Evolutionary conservation across 148 eudicot genomes (phyloP).

Genomic region (Silene conica): DNA sequence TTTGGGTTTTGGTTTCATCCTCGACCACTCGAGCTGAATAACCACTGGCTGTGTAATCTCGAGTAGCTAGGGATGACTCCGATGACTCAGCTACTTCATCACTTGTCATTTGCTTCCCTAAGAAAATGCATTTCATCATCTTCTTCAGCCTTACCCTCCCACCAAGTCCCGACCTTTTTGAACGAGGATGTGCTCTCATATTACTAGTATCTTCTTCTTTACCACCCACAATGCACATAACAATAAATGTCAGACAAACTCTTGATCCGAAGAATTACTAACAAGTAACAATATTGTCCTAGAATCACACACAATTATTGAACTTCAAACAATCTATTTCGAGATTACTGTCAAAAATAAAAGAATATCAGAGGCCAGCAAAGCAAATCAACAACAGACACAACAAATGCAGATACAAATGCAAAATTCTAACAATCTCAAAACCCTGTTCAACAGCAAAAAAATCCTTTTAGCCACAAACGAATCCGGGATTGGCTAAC

Average conservation of each 20-base stretch:
- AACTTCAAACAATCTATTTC: too few species aligned
- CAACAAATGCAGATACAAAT: background rate
- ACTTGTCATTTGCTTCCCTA: slow-evolving; percentile 53
- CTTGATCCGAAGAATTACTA: slow-evolving; percentile 1
- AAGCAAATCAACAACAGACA: background rate
- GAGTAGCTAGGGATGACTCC: slow-evolving; percentile 62
- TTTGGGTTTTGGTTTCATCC: slow-evolving; percentile 33
- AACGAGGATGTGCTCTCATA: slow-evolving; percentile 49
- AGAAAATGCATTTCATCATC: slow-evolving; percentile 75
- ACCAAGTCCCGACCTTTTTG: slow-evolving; percentile 23
- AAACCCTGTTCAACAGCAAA: slow-evolving; percentile 16
- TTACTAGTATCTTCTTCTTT: slow-evolving; percentile 19
- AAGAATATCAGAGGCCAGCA: background rate
- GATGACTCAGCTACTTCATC: slow-evolving; percentile 56
- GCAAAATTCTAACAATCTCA: slow-evolving; percentile 6
- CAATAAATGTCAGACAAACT: slow-evolving; percentile 15
- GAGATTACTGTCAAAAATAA: background rate
- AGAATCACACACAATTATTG: background rate
- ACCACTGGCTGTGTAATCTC: slow-evolving; percentile 62
- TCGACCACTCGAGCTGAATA: slow-evolving; percentile 51
- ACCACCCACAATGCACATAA: slow-evolving; percentile 17
- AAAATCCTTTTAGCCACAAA: background rate
- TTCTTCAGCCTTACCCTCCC: slow-evolving; percentile 36
- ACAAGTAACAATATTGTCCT: background rate
- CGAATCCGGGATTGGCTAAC: background rate